A percentile compares a stretch with the other conserved stretches of the same genome.
phyloP scores from a whole-genome alignment of 139 green algal species.

The Eudorina sp. region DNA sequence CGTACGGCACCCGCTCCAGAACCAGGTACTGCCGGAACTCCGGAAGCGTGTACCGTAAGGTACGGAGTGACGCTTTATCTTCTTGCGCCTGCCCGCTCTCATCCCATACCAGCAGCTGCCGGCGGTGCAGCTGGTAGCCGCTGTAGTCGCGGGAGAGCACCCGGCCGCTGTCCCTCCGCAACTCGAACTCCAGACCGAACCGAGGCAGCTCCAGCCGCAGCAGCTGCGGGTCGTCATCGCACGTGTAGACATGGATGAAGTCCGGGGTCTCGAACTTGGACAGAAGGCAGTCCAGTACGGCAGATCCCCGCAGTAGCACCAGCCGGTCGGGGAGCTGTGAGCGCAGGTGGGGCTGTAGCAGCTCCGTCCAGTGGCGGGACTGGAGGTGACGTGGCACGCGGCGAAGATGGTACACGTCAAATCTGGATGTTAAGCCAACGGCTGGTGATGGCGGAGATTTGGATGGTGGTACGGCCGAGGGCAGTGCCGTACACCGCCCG shows the following conservation, averaged over 20 bases:
- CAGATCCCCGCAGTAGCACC: conserved; percentile 30
- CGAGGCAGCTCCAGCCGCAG: conserved; percentile 44
- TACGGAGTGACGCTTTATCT: too few species aligned
- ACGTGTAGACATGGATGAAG: conserved; percentile 63
- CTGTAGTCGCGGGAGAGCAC: conserved; percentile 48
- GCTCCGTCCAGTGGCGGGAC: conserved; percentile 9
- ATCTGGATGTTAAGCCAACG: neutral
- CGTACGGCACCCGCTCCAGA: conserved; percentile 48
- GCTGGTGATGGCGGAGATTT: neutral
- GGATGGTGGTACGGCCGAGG: neutral
- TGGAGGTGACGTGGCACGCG: conserved; percentile 34
- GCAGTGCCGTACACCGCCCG: neutral
- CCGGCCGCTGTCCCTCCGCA: neutral
- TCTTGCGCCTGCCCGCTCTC: neutral
- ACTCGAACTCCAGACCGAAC: conserved; percentile 68
- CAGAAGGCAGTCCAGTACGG: conserved; percentile 36
- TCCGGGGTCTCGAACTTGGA: conserved; percentile 61
- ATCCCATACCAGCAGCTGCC: conserved; percentile 13
- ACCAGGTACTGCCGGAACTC: conserved; percentile 70
- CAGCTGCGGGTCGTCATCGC: neutral
- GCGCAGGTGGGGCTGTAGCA: neutral
- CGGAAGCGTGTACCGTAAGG: conserved; percentile 63
- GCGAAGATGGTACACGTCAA: conserved; percentile 19
- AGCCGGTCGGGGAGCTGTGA: conserved; percentile 46
- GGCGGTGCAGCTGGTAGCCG: conserved; percentile 49